These are phyloP conservation scores for Plantago ovata DNA, from an alignment of 257 asterid species.

Conservation along the genomic window DNA sequence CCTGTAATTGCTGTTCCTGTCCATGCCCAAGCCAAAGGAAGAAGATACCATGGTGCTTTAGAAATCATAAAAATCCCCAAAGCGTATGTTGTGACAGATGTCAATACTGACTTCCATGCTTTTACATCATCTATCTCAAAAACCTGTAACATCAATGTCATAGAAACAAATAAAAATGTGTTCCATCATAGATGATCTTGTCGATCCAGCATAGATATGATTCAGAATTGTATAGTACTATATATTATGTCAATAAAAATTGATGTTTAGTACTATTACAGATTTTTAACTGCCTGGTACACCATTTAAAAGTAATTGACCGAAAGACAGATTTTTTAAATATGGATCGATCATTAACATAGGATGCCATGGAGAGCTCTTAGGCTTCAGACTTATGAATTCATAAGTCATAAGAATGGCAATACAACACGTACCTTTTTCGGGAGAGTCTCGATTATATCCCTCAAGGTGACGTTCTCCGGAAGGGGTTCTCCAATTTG, in stretches of 20 bases:
- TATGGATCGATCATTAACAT: background rate
- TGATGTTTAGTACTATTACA: no score
- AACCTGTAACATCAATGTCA: slow-evolving; percentile 44
- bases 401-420: background rate
- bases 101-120: slow-evolving; percentile 89
- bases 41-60: slow-evolving; percentile 97
- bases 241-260: background rate
- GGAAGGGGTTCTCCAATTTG: slow-evolving; percentile 96
- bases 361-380: no score
- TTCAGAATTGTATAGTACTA: background rate
- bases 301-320: background rate
- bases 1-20: slow-evolving; percentile 98
- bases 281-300: no score
- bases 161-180: no score
- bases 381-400: no score
- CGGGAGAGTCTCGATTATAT: slow-evolving; percentile 74
- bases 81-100: slow-evolving; percentile 70
- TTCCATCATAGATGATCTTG: no score
- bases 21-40: slow-evolving; percentile 99
- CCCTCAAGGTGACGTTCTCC: slow-evolving; percentile 62
- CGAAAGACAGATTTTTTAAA: background rate
- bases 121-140: slow-evolving; percentile 84
- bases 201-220: no score
- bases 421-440: slow-evolving; percentile 46
- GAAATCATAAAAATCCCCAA: slow-evolving; percentile 83